These are phyloP conservation scores for Penicillium psychrosexuale DNA, from an alignment of 2,329 filamentous ascomycete genomes.

Conservation along the genomic window DNA sequence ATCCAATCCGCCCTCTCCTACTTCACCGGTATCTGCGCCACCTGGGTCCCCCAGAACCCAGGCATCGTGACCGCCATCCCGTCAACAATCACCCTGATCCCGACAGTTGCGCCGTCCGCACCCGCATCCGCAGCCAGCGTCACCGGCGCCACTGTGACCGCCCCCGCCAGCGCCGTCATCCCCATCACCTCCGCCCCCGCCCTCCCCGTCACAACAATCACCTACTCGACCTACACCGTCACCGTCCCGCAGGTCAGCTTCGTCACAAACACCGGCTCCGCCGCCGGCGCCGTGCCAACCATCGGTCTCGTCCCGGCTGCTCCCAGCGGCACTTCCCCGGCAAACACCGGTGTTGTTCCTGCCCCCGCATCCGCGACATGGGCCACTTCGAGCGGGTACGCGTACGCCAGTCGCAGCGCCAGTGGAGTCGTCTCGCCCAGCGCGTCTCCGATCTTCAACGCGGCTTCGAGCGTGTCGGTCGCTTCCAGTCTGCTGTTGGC, in stretches of 20 bases:
- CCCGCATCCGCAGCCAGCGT: constrained; percentile 53
- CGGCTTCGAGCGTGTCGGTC: constrained; percentile 10
- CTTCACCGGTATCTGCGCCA: constrained; percentile 88
- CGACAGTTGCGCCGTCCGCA: constrained; percentile 38
- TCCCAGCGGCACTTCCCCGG: constrained; percentile 17
- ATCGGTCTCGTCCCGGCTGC: constrained; percentile 34
- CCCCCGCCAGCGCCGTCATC: constrained; percentile 27
- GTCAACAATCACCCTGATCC: constrained; percentile 53
- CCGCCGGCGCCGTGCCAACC: constrained; percentile 22
- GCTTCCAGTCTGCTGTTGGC: constrained; percentile 12
- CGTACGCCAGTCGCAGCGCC: constrained; percentile 3
- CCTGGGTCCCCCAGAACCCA: constrained; percentile 72
- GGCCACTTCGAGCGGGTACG: constrained; percentile 1
- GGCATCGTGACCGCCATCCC: constrained; percentile 75
- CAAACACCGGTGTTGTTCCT: constrained; percentile 17
- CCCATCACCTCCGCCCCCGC: constrained; percentile 26
- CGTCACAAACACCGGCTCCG: constrained; percentile 29
- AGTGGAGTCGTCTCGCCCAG: neutral
- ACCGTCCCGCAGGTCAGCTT: constrained; percentile 48
- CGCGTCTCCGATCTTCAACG: constrained; percentile 14
- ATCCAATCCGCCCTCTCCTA: constrained; percentile 71
- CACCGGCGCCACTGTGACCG: constrained; percentile 42
- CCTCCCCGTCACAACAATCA: constrained; percentile 41
- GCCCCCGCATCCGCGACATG: constrained; percentile 20
- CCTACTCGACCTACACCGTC: constrained; percentile 41